Evolutionary conservation across 768 basidiomycete species (phyloP).

Genomic region (Trametes sanguinea): DNA sequence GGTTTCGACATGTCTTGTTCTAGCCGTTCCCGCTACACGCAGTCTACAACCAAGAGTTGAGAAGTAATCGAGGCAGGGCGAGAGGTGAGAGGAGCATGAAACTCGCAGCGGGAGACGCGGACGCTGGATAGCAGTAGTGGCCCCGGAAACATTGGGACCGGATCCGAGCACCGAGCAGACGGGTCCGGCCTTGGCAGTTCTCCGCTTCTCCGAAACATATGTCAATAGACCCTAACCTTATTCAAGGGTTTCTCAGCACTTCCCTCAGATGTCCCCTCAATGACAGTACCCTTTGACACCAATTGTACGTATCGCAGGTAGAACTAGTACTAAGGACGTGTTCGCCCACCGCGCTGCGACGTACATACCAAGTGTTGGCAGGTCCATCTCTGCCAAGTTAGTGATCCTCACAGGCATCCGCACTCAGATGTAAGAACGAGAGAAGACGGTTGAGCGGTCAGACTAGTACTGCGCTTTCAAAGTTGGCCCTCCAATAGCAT

Average conservation of each 20-base stretch:
- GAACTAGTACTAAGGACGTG: neutral
- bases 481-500: no score
- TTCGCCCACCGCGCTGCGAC: no score
- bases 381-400: no score
- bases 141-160: neutral
- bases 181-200: no score
- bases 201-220: slow-evolving; percentile 1
- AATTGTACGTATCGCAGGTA: neutral
- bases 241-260: neutral
- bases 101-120: neutral
- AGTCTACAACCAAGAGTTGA: slow-evolving; percentile 4
- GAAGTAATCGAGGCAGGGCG: neutral
- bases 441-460: no score
- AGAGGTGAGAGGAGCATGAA: neutral
- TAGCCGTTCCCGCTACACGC: slow-evolving; percentile 53
- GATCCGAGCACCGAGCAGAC: neutral
- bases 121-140: neutral
- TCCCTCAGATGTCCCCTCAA: neutral
- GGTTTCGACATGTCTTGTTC: slow-evolving; percentile 15
- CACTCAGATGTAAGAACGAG: no score
- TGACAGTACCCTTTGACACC: neutral
- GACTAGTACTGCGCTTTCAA: no score
- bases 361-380: no score
- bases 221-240: slow-evolving; percentile 7
- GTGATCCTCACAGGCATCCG: no score